Evolutionary conservation across 2,329 filamentous ascomycete genomes (phyloP).

Genomic region (Exophiala mesophila): DNA sequence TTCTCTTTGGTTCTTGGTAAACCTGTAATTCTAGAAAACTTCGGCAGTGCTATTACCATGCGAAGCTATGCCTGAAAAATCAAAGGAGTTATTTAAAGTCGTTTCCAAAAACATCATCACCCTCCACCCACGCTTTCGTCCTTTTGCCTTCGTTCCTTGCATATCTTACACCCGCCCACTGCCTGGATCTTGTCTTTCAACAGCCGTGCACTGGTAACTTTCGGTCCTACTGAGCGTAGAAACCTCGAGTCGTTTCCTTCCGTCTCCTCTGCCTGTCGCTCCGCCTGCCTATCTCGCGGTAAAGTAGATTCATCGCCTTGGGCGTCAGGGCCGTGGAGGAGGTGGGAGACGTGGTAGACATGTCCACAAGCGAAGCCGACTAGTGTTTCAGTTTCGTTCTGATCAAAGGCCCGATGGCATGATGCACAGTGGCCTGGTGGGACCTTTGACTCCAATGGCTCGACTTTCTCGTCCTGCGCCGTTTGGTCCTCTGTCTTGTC

Average conservation of each 20-base stretch:
- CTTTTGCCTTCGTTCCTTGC: slow-evolving; percentile 14
- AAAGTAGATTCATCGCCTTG: slow-evolving; percentile 27
- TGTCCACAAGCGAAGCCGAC: slow-evolving; percentile 66
- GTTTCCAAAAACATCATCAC: too few relatives aligned
- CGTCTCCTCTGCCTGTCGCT: slow-evolving; percentile 11
- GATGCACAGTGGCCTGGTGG: slow-evolving; percentile 22
- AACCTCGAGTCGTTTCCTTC: slow-evolving; percentile 27
- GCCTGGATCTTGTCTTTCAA: slow-evolving; percentile 38
- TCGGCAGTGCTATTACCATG: too few relatives aligned
- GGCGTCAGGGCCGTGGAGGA: slow-evolving; percentile 41
- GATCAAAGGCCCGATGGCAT: slow-evolving; percentile 20
- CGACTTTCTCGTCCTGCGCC: neutral
- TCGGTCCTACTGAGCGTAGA: slow-evolving; percentile 65
- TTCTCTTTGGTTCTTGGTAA: too few relatives aligned
- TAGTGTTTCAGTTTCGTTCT: slow-evolving; percentile 50
- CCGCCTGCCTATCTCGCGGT: slow-evolving; percentile 14
- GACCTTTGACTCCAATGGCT: slow-evolving; percentile 6
- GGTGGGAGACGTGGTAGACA: slow-evolving; percentile 60
- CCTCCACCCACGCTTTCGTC: slow-evolving; percentile 12
- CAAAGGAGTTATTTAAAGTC: too few relatives aligned
- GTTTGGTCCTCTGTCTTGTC: neutral
- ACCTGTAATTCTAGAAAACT: too few relatives aligned
- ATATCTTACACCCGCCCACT: slow-evolving; percentile 22
- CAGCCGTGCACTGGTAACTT: slow-evolving; percentile 80
- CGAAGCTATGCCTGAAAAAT: too few relatives aligned